Conservation (phyloP, 176 grass and related monocot species). For the Cenchrus purpureus region DNA sequence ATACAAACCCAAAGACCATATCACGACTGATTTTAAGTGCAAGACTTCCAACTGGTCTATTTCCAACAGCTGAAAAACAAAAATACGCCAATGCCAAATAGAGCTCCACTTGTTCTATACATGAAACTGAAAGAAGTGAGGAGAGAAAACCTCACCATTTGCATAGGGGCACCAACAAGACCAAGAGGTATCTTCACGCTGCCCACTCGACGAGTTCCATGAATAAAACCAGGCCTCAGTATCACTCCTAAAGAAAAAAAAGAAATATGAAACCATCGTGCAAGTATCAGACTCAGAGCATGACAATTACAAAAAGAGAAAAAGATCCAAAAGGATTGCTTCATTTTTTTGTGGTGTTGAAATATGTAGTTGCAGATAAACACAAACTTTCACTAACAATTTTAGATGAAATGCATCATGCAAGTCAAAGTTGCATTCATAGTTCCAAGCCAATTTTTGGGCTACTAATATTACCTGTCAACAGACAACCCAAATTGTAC, state of each 20-base stretch:
- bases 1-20: neutral
- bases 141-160: constrained; percentile 63
- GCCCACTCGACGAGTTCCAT: constrained; percentile 89
- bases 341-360: neutral
- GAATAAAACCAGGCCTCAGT: constrained; percentile 86
- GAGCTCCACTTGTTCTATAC: neutral
- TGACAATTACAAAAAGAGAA: constrained; percentile 6
- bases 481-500: neutral
- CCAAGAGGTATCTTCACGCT: constrained; percentile 86
- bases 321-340: constrained; percentile 3
- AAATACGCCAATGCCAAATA: constrained; percentile 18
- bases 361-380: neutral
- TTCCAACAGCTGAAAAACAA: neutral
- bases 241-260: constrained; percentile 59
- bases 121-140: neutral
- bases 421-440: neutral
- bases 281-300: neutral
- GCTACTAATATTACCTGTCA: neutral
- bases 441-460: constrained; percentile 1
- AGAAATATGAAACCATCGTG: constrained; percentile 12
- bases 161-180: constrained; percentile 77
- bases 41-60: neutral
- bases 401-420: neutral
- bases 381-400: neutral
- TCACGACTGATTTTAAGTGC: neutral